Conservation (phyloP, 495 filamentous ascomycete genomes). For the Poronia punctata region DNA sequence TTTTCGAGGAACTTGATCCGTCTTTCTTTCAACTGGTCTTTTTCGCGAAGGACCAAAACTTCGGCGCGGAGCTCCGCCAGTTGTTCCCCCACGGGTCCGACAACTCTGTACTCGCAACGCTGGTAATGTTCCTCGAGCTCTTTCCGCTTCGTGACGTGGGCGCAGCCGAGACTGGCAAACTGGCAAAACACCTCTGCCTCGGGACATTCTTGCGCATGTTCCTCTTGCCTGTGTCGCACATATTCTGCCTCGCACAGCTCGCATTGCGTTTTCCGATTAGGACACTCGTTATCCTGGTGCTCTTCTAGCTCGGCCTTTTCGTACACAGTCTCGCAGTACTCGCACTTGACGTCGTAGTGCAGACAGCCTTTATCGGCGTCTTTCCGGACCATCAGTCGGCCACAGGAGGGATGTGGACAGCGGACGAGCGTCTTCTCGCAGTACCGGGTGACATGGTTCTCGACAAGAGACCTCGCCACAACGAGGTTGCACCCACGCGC, state of each 20-base stretch:
- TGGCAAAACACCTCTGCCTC: slow-evolving; percentile 34
- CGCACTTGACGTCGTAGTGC: slow-evolving; percentile 38
- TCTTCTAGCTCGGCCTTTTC: slow-evolving; percentile 34
- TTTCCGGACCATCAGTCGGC: slow-evolving; percentile 30
- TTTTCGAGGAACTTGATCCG: slow-evolving; percentile 38
- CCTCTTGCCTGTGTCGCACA: slow-evolving; percentile 31
- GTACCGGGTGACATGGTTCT: slow-evolving; percentile 67
- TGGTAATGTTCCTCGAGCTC: slow-evolving; percentile 18
- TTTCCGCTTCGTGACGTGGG: slow-evolving; percentile 12
- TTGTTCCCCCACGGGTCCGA: slow-evolving; percentile 31
- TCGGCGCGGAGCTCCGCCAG: slow-evolving; percentile 27
- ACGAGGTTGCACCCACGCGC: slow-evolving; percentile 56
- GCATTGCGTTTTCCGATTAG: slow-evolving; percentile 31
- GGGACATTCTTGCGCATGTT: slow-evolving; percentile 36
- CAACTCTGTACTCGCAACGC: slow-evolving; percentile 25
- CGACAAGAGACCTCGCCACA: slow-evolving; percentile 58
- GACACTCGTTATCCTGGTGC: slow-evolving; percentile 32
- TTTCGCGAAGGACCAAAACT: slow-evolving; percentile 22
- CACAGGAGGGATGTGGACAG: slow-evolving; percentile 50
- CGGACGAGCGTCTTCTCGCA: slow-evolving; percentile 60
- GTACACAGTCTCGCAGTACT: slow-evolving; percentile 34
- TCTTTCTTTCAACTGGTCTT: slow-evolving; percentile 30
- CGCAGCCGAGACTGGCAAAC: slow-evolving; percentile 36
- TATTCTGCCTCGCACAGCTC: slow-evolving; percentile 29
- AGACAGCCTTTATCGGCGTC: slow-evolving; percentile 38